A percentile compares a stretch with the other conserved stretches of the same genome.
These are phyloP conservation scores for Fusarium sp. DNA, from an alignment of 2,329 filamentous ascomycete species.

Conservation along the genomic window DNA sequence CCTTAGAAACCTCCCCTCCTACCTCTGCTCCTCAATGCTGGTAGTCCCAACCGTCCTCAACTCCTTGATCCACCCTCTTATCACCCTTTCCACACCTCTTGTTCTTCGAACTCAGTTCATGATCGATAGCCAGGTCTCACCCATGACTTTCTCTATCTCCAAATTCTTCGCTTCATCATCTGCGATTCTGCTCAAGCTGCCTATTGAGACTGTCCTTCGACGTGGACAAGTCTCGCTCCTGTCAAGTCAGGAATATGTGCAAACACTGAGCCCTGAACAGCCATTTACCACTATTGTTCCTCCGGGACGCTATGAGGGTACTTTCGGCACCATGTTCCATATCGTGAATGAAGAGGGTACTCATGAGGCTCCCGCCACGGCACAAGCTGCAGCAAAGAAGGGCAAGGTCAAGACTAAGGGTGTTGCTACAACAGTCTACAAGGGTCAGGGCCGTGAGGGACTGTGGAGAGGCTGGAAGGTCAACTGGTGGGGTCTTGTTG, in stretches of 20 bases:
- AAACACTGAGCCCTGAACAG: conserved; percentile 60
- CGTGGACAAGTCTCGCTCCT: conserved; percentile 85
- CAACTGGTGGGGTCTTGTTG: conserved; percentile 81
- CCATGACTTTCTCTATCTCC: conserved; percentile 82
- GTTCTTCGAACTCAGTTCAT: conserved; percentile 86
- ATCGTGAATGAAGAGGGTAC: conserved; percentile 87
- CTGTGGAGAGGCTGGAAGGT: conserved; percentile 82
- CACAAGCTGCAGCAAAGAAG: conserved; percentile 50
- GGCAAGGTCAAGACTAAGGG: conserved; percentile 50
- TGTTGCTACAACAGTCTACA: conserved; percentile 56
- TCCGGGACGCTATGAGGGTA: conserved; percentile 83
- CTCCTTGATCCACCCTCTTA: conserved; percentile 83
- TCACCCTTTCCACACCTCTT: conserved; percentile 85
- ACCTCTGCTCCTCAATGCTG: conserved; percentile 76
- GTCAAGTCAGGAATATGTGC: conserved; percentile 63
- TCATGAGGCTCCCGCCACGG: conserved; percentile 57
- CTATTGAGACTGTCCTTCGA: conserved; percentile 90
- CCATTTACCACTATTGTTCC: conserved; percentile 80
- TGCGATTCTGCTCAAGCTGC: conserved; percentile 88
- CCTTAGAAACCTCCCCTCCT: conserved; percentile 82
- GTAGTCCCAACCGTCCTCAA: conserved; percentile 88
- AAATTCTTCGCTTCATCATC: conserved; percentile 84
- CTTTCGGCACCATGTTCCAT: conserved; percentile 90
- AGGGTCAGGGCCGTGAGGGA: conserved; percentile 76
- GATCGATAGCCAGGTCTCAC: conserved; percentile 84